Evolutionary conservation across 2,329 filamentous ascomycete genomes (phyloP).

Genomic region (Alternaria dauci): DNA sequence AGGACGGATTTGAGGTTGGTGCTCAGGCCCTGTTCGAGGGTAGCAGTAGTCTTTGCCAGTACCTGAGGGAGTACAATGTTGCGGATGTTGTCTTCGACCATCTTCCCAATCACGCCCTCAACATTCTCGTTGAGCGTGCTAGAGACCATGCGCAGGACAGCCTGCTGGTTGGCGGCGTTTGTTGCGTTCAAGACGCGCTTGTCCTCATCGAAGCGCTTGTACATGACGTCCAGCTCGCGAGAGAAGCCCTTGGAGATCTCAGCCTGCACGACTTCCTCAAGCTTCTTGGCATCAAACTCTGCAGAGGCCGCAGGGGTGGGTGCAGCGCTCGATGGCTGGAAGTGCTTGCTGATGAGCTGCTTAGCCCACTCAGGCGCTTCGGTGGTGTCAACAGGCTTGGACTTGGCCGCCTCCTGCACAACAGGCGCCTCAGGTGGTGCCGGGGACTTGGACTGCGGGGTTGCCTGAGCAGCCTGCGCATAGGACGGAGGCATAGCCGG

Average conservation of each 20-base stretch:
- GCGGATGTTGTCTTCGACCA: constrained; percentile 79
- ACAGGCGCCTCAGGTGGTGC: constrained; percentile 28
- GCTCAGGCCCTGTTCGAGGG: constrained; percentile 75
- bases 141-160: constrained; percentile 72
- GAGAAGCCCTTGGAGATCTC: constrained; percentile 57
- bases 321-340: constrained; percentile 33
- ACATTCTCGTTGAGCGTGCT: constrained; percentile 74
- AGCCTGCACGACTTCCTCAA: constrained; percentile 58
- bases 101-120: constrained; percentile 77
- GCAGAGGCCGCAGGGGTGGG: constrained; percentile 20
- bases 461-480: constrained; percentile 51
- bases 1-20: constrained; percentile 73
- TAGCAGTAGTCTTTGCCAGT: constrained; percentile 70
- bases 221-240: constrained; percentile 63
- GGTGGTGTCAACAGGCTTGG: constrained; percentile 24
- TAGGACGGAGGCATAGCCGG: constrained; percentile 47
- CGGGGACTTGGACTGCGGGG: constrained; percentile 42
- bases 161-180: constrained; percentile 71
- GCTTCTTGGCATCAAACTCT: constrained; percentile 61
- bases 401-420: constrained; percentile 24
- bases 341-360: constrained; percentile 42
- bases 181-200: constrained; percentile 70
- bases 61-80: constrained; percentile 78
- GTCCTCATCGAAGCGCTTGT: constrained; percentile 73
- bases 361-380: constrained; percentile 51